Conservation (phyloP, 1,139 yeast genomes). For the Diutina scorzettiae region DNA sequence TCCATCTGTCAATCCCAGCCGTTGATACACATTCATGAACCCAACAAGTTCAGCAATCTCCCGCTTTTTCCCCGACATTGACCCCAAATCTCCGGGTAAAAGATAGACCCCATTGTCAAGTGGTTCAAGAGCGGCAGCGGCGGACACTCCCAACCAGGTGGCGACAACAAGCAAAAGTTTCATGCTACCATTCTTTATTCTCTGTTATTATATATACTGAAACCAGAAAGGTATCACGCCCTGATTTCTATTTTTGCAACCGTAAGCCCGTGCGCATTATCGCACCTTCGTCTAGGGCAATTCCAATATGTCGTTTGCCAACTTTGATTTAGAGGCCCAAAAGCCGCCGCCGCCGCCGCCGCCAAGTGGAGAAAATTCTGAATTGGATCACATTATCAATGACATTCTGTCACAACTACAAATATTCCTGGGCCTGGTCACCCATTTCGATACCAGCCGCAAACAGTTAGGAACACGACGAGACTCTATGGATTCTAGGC, state of each 20-base stretch:
- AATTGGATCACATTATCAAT: slow-evolving; percentile 21
- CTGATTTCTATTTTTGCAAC: too few relatives aligned
- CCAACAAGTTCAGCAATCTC: not conserved
- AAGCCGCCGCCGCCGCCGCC: slow-evolving; percentile 11
- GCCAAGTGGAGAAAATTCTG: slow-evolving; percentile 10
- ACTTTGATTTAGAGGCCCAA: slow-evolving; percentile 47
- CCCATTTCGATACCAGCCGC: slow-evolving; percentile 37
- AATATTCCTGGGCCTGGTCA: slow-evolving; percentile 36
- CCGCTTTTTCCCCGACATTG: too few relatives aligned
- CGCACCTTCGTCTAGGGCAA: too few relatives aligned
- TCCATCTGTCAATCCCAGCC: not conserved
- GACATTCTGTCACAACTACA: slow-evolving; percentile 33
- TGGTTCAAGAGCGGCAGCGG: too few relatives aligned
- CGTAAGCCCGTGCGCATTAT: too few relatives aligned
- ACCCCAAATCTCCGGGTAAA: too few relatives aligned
- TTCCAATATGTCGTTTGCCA: slow-evolving; percentile 60
- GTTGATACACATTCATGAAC: not conserved
- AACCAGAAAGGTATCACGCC: too few relatives aligned
- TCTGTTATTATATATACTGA: too few relatives aligned
- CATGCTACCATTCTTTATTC: too few relatives aligned
- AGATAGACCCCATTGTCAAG: too few relatives aligned
- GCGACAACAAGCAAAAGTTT: too few relatives aligned
- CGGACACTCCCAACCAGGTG: not conserved
- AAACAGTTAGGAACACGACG: slow-evolving; percentile 43
- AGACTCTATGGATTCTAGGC: slow-evolving; percentile 33